These are phyloP conservation scores for Nidularia sp. DNA, from an alignment of 768 basidiomycete genomes.

Conservation along the genomic window DNA sequence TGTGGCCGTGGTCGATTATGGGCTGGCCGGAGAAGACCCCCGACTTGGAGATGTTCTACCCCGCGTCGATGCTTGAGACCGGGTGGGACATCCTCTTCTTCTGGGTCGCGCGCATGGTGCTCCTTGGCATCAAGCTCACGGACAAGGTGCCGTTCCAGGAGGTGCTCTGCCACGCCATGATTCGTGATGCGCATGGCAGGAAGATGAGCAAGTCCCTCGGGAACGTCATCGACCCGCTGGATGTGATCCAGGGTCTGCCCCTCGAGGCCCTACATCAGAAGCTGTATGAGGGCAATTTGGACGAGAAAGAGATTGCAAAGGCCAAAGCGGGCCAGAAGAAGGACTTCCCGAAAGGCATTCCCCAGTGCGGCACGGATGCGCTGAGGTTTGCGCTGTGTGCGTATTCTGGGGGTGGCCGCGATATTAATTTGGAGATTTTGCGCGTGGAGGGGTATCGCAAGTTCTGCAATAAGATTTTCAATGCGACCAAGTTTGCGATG, in stretches of 20 bases:
- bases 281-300: constrained; percentile 86
- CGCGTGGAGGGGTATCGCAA: constrained; percentile 98
- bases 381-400: constrained; percentile 93
- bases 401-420: constrained; percentile 90
- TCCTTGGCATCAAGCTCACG: constrained; percentile 87
- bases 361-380: constrained; percentile 97
- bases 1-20: constrained; percentile 97
- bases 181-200: constrained; percentile 96
- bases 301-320: constrained; percentile 87
- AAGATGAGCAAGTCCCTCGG: constrained; percentile 99
- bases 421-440: constrained; percentile 95
- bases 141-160: constrained; percentile 91
- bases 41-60: constrained; percentile 83
- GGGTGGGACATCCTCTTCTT: constrained; percentile 99
- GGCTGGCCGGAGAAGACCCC: constrained; percentile 96
- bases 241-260: constrained; percentile 83
- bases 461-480: constrained; percentile 99
- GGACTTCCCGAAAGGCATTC: constrained; percentile 98
- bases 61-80: constrained; percentile 87
- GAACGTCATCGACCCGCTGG: constrained; percentile 95
- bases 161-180: constrained; percentile 97
- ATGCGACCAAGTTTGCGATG: constrained; percentile 99
- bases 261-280: constrained; percentile 83
- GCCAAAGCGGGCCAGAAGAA: constrained; percentile 97
- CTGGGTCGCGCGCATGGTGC: constrained; percentile 99